Conservation (phyloP, 192 early-diverging fungal genomes). For the Gonapodya prolifera region DNA sequence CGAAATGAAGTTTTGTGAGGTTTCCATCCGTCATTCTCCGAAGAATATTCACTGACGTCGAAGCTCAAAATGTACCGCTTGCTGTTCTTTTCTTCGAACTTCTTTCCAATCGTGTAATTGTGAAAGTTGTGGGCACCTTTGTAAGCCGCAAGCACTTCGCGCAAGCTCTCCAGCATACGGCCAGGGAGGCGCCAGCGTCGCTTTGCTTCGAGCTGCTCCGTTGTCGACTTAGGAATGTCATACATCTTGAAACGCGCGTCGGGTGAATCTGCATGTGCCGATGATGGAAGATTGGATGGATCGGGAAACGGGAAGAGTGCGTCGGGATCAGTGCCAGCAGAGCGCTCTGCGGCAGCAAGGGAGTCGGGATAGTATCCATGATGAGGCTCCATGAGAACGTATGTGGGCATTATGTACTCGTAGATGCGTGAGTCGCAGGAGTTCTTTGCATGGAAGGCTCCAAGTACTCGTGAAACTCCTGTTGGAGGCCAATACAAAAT, state of each 20-base stretch:
- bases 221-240: slow-evolving; percentile 23
- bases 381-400: slow-evolving; percentile 52
- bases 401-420: slow-evolving; percentile 92
- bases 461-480: slow-evolving; percentile 53
- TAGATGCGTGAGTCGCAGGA: slow-evolving; percentile 88
- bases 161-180: slow-evolving; percentile 50
- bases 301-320: background rate
- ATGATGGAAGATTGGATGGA: background rate
- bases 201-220: slow-evolving; percentile 45
- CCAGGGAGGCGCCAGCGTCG: slow-evolving; percentile 51
- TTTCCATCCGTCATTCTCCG: background rate
- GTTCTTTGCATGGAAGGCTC: slow-evolving; percentile 83
- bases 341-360: slow-evolving; percentile 11
- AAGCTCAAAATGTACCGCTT: slow-evolving; percentile 77
- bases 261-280: background rate
- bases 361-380: slow-evolving; percentile 22
- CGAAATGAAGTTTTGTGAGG: slow-evolving; percentile 7
- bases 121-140: slow-evolving; percentile 85
- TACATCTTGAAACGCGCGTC: background rate
- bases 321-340: background rate
- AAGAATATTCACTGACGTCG: slow-evolving; percentile 26
- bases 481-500: slow-evolving; percentile 1
- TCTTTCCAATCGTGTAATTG: slow-evolving; percentile 82
- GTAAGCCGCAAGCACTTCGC: slow-evolving; percentile 54
- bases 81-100: slow-evolving; percentile 61